Percentiles rank a stretch among this genome's conserved stretches.
Conservation (phyloP, 495 filamentous ascomycete species). For the Mycothermus thermophilus region DNA sequence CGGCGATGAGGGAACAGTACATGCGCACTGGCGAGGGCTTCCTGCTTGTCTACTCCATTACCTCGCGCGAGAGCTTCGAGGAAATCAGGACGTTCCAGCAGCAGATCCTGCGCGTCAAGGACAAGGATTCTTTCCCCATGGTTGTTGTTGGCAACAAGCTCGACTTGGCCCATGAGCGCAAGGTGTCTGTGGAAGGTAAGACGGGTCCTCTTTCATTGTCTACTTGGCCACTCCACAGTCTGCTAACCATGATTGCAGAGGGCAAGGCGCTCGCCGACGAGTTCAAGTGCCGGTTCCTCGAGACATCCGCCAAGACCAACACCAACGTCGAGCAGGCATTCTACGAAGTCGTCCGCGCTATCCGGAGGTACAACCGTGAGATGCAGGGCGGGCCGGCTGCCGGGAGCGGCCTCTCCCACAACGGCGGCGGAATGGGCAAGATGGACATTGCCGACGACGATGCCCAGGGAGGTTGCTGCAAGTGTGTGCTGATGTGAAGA, state of each 20-base stretch:
- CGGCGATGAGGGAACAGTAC: slow-evolving; percentile 98
- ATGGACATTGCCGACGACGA: slow-evolving; percentile 65
- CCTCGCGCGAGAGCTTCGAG: slow-evolving; percentile 90
- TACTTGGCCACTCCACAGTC: background rate
- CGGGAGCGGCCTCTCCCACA: slow-evolving; percentile 47
- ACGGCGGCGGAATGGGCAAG: slow-evolving; percentile 50
- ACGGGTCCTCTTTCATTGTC: background rate
- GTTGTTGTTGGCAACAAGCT: slow-evolving; percentile 99
- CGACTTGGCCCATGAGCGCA: slow-evolving; percentile 83
- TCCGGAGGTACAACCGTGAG: slow-evolving; percentile 93
- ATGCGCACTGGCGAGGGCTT: slow-evolving; percentile 99
- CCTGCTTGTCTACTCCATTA: slow-evolving; percentile 95
- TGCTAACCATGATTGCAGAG: slow-evolving; percentile 42
- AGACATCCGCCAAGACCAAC: slow-evolving; percentile 95
- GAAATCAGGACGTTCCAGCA: slow-evolving; percentile 98
- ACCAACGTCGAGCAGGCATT: slow-evolving; percentile 98
- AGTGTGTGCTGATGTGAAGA: slow-evolving; percentile 80
- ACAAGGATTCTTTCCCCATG: slow-evolving; percentile 98
- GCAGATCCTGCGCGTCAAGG: slow-evolving; percentile 95
- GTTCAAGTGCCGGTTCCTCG: slow-evolving; percentile 95
- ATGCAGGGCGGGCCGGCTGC: slow-evolving; percentile 73
- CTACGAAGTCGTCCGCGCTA: slow-evolving; percentile 94
- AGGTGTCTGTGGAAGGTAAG: slow-evolving; percentile 82
- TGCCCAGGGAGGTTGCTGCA: slow-evolving; percentile 68
- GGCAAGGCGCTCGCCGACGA: slow-evolving; percentile 71